phyloP scores from a whole-genome alignment of 1,284 basidiomycete species.

The Trametes hirsuta region DNA sequence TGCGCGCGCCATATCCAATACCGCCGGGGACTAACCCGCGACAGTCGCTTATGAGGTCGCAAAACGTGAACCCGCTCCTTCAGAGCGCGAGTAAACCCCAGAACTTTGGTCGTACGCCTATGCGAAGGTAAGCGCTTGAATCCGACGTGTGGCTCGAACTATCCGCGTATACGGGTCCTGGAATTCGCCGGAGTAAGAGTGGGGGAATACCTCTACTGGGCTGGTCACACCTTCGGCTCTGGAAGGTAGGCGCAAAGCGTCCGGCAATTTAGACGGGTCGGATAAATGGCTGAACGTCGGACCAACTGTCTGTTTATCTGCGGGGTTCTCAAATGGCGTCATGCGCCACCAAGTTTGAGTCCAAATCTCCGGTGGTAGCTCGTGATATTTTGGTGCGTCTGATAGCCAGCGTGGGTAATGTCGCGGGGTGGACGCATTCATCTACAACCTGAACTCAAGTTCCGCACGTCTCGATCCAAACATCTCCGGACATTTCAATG shows the following conservation, averaged over 20 bases:
- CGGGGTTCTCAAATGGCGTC: not conserved
- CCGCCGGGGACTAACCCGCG: constrained; percentile 55
- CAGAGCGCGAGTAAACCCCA: constrained; percentile 65
- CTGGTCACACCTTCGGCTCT: not conserved
- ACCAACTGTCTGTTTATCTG: not conserved
- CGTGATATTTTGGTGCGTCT: too few species aligned
- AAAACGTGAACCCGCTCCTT: constrained; percentile 67
- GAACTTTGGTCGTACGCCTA: constrained; percentile 74
- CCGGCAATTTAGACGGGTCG: not conserved
- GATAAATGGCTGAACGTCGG: constrained; percentile 2
- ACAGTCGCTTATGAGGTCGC: constrained; percentile 68
- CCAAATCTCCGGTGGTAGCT: too few species aligned
- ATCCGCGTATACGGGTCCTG: not conserved
- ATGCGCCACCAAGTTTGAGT: not conserved
- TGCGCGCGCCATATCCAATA: constrained; percentile 57
- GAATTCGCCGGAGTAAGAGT: not conserved
- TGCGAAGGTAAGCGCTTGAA: constrained; percentile 57
- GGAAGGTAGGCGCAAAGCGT: not conserved
- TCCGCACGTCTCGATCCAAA: too few species aligned
- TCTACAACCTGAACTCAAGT: too few species aligned
- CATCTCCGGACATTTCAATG: not conserved
- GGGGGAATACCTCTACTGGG: not conserved
- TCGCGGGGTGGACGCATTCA: too few species aligned
- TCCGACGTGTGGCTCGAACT: too few species aligned
- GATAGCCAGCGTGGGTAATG: too few species aligned